Evolutionary conservation across 805 yeast species (phyloP).

Genomic region (Brettanomyces naardenensis): DNA sequence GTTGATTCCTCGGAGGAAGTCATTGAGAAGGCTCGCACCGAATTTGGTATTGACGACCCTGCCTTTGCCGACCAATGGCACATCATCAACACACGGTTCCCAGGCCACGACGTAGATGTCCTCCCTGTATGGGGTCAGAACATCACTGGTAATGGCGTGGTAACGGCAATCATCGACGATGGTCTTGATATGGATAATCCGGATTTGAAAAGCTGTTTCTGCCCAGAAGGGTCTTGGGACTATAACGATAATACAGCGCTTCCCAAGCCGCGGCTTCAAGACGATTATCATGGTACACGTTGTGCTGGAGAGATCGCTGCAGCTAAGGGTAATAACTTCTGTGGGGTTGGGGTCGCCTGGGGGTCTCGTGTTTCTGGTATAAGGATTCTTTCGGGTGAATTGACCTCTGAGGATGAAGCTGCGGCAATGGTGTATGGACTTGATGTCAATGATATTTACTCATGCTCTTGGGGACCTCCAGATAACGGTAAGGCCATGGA

Average conservation of each 20-base stretch:
- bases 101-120: conserved; percentile 84
- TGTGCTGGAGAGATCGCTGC: conserved; percentile 98
- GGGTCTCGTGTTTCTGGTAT: conserved; percentile 82
- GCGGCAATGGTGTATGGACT: conserved; percentile 73
- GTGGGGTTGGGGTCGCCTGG: conserved; percentile 98
- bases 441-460: conserved; percentile 84
- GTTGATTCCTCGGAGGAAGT: conserved; percentile 46
- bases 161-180: conserved; percentile 88
- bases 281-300: conserved; percentile 92
- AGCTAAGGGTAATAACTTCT: conserved; percentile 67
- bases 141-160: conserved; percentile 74
- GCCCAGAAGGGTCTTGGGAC: conserved; percentile 84
- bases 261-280: conserved; percentile 74
- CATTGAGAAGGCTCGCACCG: conserved; percentile 37
- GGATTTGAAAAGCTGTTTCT: conserved; percentile 66
- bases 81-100: conserved; percentile 60
- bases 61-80: conserved; percentile 88
- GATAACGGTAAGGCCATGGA: conserved; percentile 87
- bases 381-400: conserved; percentile 73
- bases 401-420: conserved; percentile 87
- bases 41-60: conserved; percentile 72
- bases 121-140: conserved; percentile 77
- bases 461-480: conserved; percentile 98
- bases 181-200: conserved; percentile 79
- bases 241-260: conserved; percentile 66